Conservation (phyloP, 2,329 filamentous ascomycete species). For the Colletotrichum sp. region DNA sequence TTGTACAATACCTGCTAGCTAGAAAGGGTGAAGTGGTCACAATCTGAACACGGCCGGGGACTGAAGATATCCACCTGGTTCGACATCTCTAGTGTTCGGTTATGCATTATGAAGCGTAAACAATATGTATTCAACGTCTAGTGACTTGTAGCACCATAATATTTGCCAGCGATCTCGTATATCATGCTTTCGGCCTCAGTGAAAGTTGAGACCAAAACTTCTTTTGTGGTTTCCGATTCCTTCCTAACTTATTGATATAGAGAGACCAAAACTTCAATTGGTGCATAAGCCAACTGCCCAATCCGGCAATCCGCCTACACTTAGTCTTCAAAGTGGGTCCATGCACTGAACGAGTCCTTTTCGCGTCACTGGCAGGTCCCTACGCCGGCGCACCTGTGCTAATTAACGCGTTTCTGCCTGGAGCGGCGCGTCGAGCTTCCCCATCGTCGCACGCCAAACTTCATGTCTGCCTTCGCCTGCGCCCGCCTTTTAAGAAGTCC, state of each 20-base stretch:
- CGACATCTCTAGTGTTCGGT: neutral
- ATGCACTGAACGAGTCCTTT: neutral
- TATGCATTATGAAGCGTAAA: neutral
- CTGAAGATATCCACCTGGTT: slow-evolving; percentile 21
- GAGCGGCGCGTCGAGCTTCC: slow-evolving; percentile 38
- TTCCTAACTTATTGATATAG: too few species aligned
- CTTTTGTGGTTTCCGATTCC: neutral
- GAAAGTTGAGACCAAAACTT: neutral
- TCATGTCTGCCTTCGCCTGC: slow-evolving; percentile 17
- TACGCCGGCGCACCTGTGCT: slow-evolving; percentile 23
- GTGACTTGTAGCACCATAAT: neutral
- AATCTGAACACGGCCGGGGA: slow-evolving; percentile 19
- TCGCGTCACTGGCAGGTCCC: neutral
- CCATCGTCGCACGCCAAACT: neutral
- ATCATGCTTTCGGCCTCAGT: neutral
- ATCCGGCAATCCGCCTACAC: neutral
- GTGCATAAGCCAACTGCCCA: neutral
- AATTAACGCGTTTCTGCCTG: slow-evolving; percentile 48
- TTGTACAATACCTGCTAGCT: slow-evolving; percentile 27
- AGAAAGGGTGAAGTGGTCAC: slow-evolving; percentile 22
- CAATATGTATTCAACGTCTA: neutral
- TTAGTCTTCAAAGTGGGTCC: neutral
- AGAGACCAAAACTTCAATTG: neutral
- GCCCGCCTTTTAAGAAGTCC: neutral
- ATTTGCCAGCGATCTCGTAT: neutral